Evolutionary conservation across 768 basidiomycete genomes (phyloP).

Genomic region (Paxillus ammoniavirescens): DNA sequence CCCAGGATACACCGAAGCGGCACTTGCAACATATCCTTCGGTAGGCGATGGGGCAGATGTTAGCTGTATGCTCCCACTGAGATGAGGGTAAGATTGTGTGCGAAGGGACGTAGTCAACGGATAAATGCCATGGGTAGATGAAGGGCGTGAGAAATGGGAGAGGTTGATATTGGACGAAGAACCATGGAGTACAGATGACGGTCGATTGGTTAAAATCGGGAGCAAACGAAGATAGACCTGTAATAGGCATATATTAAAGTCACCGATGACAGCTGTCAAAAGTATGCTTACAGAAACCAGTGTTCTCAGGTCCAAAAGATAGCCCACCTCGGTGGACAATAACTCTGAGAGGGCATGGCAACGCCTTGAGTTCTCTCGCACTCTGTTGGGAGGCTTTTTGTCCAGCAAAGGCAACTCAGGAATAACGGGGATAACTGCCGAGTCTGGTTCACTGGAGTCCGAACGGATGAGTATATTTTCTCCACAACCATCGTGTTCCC

Average conservation of each 20-base stretch:
- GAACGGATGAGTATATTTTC: not conserved
- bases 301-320: slow-evolving; percentile 73
- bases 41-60: slow-evolving; percentile 18
- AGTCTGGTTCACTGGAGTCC: slow-evolving; percentile 4
- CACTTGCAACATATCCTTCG: slow-evolving; percentile 9
- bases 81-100: slow-evolving; percentile 45
- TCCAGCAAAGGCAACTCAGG: not conserved
- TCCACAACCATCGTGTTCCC: slow-evolving; percentile 11
- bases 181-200: slow-evolving; percentile 14
- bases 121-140: slow-evolving; percentile 39
- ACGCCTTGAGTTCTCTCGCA: slow-evolving; percentile 42
- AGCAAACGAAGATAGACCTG: slow-evolving; percentile 69
- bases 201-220: slow-evolving; percentile 42
- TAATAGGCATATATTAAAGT: slow-evolving; percentile 3
- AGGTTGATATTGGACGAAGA: slow-evolving; percentile 29
- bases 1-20: slow-evolving; percentile 7
- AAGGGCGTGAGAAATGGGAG: slow-evolving; percentile 35
- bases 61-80: slow-evolving; percentile 15
- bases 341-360: slow-evolving; percentile 85
- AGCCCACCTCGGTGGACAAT: slow-evolving; percentile 80
- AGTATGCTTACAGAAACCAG: slow-evolving; percentile 66
- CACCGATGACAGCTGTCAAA: slow-evolving; percentile 1
- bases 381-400: not conserved
- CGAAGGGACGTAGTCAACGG: slow-evolving; percentile 43
- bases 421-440: not conserved